Base-by-base conservation (phyloP, 2,329 filamentous ascomycete genomes). In the Ophiostoma tasmaniense region DNA sequence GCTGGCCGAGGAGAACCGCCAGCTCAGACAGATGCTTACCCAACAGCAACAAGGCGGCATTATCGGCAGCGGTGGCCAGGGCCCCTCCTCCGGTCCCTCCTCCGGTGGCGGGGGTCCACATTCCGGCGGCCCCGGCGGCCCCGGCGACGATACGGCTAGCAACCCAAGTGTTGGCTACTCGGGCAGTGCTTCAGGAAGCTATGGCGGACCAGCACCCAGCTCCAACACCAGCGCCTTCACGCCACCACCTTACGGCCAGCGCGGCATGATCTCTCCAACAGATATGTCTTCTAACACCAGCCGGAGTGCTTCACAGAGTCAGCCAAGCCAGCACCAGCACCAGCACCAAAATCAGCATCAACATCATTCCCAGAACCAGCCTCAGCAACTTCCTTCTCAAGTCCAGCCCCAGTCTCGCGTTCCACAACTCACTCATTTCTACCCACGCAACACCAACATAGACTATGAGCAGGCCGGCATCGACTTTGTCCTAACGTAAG, bases 401-500 rank as follows among this genome's bases (percentile, higher is more conserved):
- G 11, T n/a, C 17, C 61, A 64, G 14, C 13, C 28, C 33, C 30
- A 28, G 22, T 17, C n/a, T 25, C 64, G 42, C 6, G 8, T 22
- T 8, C 37, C 64, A 45, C 35, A 64, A 17, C 61, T 64, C 20
- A 4, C 37, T 28, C 35, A 39, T 2, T 11, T 30, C 22, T 39
- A 65, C 25, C 13, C 79, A 73, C 74, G 78, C 77, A 76, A 78
- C 55, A 75, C 75, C 13, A 79, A 81, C 62, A 77, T 90, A 74
- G 90, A 93, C 77, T 90, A 91, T 80, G 90, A 94, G 77, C 89
- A 93, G 78, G 87, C 91, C 74, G 91, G 91, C 76, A 93, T 95
- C 81, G 91, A 95, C 79, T 94, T 95, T 82, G 91, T 95, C 75
- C 86, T 95, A 85, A 90, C 90, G 91, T 95, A 93, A 85, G 91